Percentiles rank a stretch among this genome's conserved stretches.
Conservation (phyloP, 2,329 filamentous ascomycete species). For the Parafenestella ontariensis region DNA sequence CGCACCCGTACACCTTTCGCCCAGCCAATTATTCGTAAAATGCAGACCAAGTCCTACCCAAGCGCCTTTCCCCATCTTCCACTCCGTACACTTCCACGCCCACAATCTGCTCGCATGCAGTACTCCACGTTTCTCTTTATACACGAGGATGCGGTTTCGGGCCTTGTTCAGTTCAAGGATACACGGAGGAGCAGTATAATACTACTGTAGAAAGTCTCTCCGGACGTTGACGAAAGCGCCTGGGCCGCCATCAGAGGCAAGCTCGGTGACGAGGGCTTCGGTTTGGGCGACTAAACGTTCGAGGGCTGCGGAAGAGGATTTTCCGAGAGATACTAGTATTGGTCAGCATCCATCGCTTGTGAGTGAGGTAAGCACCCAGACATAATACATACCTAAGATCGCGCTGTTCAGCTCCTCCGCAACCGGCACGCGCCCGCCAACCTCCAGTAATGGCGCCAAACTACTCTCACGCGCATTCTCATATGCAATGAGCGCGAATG, state of each 20-base stretch:
- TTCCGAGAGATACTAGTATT: conserved; percentile 79
- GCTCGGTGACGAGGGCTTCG: conserved; percentile 80
- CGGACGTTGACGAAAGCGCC: conserved; percentile 80
- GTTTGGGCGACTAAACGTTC: conserved; percentile 89
- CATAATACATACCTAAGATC: conserved; percentile 73
- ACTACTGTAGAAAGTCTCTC: conserved; percentile 43
- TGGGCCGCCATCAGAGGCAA: conserved; percentile 78
- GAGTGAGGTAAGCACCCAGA: no score
- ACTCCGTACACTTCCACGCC: background rate
- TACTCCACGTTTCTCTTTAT: background rate
- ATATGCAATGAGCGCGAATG: conserved; percentile 89
- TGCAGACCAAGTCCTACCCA: conserved; percentile 2
- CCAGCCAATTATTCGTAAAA: conserved; percentile 1
- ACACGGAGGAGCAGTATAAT: background rate
- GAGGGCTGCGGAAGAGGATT: conserved; percentile 83
- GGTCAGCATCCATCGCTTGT: conserved; percentile 35
- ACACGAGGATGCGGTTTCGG: background rate
- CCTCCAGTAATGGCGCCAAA: conserved; percentile 79
- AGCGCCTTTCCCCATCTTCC: conserved; percentile 3
- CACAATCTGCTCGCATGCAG: background rate
- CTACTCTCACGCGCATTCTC: conserved; percentile 78
- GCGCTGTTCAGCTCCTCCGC: conserved; percentile 94
- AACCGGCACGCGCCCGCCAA: conserved; percentile 75
- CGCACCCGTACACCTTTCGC: background rate
- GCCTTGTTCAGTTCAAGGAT: background rate